Percentiles rank a stretch among this genome's conserved stretches.
phyloP scores from a whole-genome alignment of 139 green algal species.

The Pseudopediastrum boryanum region DNA sequence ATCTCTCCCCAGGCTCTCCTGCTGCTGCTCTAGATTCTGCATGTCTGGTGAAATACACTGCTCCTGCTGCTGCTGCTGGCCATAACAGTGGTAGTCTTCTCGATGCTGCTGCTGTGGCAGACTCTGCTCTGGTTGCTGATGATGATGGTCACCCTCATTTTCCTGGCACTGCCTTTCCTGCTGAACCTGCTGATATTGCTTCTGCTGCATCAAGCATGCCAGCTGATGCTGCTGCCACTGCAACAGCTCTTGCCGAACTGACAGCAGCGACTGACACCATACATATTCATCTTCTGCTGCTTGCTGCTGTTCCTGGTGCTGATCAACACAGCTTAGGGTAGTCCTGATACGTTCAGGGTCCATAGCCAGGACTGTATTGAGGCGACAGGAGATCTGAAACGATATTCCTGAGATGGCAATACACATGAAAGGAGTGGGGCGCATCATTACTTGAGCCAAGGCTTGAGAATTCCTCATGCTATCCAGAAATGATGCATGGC shows the following conservation, averaged over 20 bases:
- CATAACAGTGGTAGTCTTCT: not conserved
- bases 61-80: slow-evolving; percentile 5
- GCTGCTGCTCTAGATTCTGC: no score
- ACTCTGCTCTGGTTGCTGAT: not conserved
- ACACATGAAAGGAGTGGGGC: no score
- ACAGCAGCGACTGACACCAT: slow-evolving; percentile 29
- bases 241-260: slow-evolving; percentile 10
- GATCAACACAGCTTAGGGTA: no score
- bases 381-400: not conserved
- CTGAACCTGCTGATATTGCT: no score
- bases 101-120: not conserved
- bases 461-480: no score
- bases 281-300: not conserved
- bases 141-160: not conserved
- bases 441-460: no score
- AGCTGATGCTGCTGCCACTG: slow-evolving; percentile 9
- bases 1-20: no score
- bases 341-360: not conserved
- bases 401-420: no score
- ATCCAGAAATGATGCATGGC: no score
- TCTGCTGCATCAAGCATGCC: no score
- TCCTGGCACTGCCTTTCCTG: no score
- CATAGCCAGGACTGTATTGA: slow-evolving; percentile 25
- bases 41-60: no score
- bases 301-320: slow-evolving; percentile 2